Evolutionary conservation across 2,329 filamentous ascomycete species (phyloP), one percentile per base, ranked within the genome.

Genomic region (Epichloe hybrida): DNA sequence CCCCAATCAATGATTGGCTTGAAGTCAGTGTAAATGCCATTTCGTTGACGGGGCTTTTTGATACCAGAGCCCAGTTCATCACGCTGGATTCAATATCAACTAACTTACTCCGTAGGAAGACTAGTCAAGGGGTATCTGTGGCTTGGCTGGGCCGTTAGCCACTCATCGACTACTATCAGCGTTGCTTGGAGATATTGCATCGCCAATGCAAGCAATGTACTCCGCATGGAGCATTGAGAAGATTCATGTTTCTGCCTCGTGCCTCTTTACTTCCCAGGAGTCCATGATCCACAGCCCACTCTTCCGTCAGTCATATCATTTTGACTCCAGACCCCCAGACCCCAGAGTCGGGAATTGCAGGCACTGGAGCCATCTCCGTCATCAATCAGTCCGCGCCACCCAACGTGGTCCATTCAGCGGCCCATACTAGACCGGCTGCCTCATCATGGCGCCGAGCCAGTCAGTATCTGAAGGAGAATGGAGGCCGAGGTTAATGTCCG

Each of bases 1-100:
- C n/a, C 40, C 39, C 50, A 48, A 51, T 51, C 50, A 48, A 48
- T 48, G 38, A 39, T 15, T 5, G 9, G 17, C 44, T 23, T 38
- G 15, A 39, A 43, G 34, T 23, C 17, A 31, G 39, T 43, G 38
- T 51, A 40, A 40, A 31, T 35, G 34, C 39, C 31, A 39, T 41
- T 5, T 31, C 34, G 50, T 27, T 23, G 35, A 43, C 49, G 49
- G 44, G 37, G 40, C 34, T 34, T 51, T 51, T 46, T 47, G 44
- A 36, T 43, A 31, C 15, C 37, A 13, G 4, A 36, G 36, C 31
- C 13, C 21, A 23, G 39, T n/a, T n/a, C 37, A 9, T 38, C 36
- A 31, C 36, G 12, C 21, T 39, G 46, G 35, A 7, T 27, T 21
- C 45, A 43, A 43, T 31, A 43, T 43, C 5, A 8, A 37, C 17